These are phyloP conservation scores for Flaveria ramosissima DNA, from an alignment of 129 eudicot species.

Conservation along the genomic window DNA sequence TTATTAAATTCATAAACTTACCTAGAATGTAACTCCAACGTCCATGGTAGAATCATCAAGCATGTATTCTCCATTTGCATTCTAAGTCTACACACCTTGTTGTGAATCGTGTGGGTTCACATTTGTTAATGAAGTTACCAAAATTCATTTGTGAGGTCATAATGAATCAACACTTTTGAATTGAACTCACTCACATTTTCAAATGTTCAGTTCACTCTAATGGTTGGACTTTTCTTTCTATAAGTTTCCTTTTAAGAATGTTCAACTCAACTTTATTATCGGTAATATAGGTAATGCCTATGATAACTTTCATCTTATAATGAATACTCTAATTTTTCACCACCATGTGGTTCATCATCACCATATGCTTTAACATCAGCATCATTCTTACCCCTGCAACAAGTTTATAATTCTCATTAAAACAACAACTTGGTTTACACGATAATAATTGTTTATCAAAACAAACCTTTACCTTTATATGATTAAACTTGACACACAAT, in stretches of 20 bases:
- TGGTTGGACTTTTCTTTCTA: background rate
- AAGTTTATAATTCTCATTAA: too few relatives aligned
- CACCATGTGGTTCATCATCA: too few relatives aligned
- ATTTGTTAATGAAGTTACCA: background rate
- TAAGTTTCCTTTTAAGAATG: background rate
- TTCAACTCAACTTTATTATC: background rate
- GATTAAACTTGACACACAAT: background rate
- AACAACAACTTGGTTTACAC: too few relatives aligned
- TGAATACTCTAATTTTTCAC: background rate
- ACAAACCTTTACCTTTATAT: background rate
- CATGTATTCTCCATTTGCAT: background rate
- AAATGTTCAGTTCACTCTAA: background rate
- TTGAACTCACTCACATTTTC: background rate
- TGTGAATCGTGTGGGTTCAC: background rate
- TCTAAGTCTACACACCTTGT: background rate
- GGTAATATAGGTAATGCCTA: background rate
- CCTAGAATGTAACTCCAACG: background rate
- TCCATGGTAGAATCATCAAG: background rate
- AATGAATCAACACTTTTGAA: background rate
- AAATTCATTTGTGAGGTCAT: background rate
- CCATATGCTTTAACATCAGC: too few relatives aligned
- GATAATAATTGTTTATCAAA: too few relatives aligned
- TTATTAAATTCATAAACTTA: too few relatives aligned
- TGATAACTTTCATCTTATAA: background rate
- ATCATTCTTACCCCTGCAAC: background rate